Evolutionary conservation across 1,284 basidiomycete genomes (phyloP).

Genomic region (Afroboletus lepidellus): DNA sequence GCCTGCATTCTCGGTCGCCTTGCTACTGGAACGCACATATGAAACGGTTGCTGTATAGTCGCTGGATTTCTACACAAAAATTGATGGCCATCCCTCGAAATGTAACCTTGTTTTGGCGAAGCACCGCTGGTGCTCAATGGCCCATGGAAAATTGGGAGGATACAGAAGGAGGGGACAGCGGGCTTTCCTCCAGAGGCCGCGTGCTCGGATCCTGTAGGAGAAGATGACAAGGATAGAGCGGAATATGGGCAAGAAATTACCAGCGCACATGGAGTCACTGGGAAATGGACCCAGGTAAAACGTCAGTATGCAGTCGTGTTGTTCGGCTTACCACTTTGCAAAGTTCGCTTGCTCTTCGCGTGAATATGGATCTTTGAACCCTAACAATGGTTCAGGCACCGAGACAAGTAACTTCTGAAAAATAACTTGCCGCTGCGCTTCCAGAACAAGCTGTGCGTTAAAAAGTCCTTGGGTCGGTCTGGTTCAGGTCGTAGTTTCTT

Average conservation of each 20-base stretch:
- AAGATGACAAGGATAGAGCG: background rate
- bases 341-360: conserved; percentile 51
- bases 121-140: conserved; percentile 29
- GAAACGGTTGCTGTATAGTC: conserved; percentile 50
- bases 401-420: background rate
- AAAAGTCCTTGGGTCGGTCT: conserved; percentile 48
- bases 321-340: conserved; percentile 47
- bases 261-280: conserved; percentile 46
- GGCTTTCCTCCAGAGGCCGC: conserved; percentile 25
- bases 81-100: conserved; percentile 47
- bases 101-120: conserved; percentile 44
- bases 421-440: conserved; percentile 48
- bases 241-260: conserved; percentile 27
- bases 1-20: background rate
- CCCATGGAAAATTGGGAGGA: conserved; percentile 52
- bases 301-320: background rate
- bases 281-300: background rate
- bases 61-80: conserved; percentile 56
- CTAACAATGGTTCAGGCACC: conserved; percentile 5
- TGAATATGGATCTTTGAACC: conserved; percentile 51
- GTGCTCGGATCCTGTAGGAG: conserved; percentile 1
- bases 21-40: conserved; percentile 45
- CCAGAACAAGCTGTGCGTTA: conserved; percentile 56
- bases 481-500: conserved; percentile 44
- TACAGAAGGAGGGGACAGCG: conserved; percentile 51